Evolutionary conservation across 1,139 yeast species (phyloP).

Genomic region (Suhomyces kunorum): DNA sequence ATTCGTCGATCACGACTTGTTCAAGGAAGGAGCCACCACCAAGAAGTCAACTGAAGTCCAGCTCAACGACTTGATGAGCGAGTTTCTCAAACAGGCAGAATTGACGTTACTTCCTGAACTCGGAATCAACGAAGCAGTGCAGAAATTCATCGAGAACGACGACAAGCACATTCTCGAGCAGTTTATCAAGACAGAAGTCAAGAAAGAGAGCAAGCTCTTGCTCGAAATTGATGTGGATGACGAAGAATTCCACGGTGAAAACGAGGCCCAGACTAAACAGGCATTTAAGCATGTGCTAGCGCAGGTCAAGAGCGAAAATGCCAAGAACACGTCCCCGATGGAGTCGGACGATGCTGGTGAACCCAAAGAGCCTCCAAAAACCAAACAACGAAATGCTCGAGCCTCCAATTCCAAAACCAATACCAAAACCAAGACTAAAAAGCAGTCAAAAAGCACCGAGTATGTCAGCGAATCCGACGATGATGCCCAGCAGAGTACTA

Average conservation of each 20-base stretch:
- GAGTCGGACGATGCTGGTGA: neutral
- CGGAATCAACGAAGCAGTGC: constrained; percentile 75
- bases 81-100: constrained; percentile 61
- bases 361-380: neutral
- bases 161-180: constrained; percentile 70
- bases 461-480: neutral
- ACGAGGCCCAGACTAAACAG: constrained; percentile 29
- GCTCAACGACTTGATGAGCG: constrained; percentile 62
- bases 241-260: constrained; percentile 33
- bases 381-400: neutral
- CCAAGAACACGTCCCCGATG: constrained; percentile 1
- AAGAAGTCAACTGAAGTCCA: constrained; percentile 39
- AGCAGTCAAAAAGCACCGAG: neutral
- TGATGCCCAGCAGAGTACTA: neutral
- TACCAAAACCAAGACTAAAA: neutral
- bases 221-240: constrained; percentile 44
- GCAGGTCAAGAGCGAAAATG: constrained; percentile 25
- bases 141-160: constrained; percentile 75
- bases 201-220: constrained; percentile 59
- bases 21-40: constrained; percentile 22
- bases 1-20: constrained; percentile 25
- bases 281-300: constrained; percentile 33
- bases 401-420: constrained; percentile 1
- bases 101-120: constrained; percentile 72
- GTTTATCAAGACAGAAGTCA: constrained; percentile 69